Evolutionary conservation across 495 filamentous ascomycete genomes (phyloP).

Genomic region (Neurospora tetraspora): DNA sequence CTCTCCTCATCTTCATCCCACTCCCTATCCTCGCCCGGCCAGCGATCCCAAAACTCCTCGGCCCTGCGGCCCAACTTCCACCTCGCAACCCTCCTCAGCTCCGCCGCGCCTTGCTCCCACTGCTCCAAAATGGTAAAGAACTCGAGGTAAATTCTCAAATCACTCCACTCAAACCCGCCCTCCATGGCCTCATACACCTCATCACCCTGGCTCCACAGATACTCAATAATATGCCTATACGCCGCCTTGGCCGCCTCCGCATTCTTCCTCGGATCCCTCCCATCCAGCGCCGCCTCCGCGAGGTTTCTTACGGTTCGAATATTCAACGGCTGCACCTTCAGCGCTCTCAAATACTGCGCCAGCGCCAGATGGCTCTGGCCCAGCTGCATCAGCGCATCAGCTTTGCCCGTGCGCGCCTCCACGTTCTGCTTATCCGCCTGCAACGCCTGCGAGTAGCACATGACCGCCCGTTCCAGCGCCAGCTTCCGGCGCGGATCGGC

Average conservation of each 20-base stretch:
- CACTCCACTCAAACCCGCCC: slow-evolving; percentile 64
- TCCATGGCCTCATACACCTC: slow-evolving; percentile 33
- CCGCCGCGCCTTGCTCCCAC: slow-evolving; percentile 52
- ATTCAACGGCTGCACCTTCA: slow-evolving; percentile 50
- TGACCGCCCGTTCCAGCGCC: slow-evolving; percentile 46
- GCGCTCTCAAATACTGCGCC: slow-evolving; percentile 51
- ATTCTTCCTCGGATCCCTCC: slow-evolving; percentile 31
- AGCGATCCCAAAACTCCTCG: slow-evolving; percentile 74
- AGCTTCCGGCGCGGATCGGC: slow-evolving; percentile 32
- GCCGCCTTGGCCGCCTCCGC: slow-evolving; percentile 45
- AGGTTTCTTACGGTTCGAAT: slow-evolving; percentile 50
- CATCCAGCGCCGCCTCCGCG: slow-evolving; percentile 55
- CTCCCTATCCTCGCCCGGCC: slow-evolving; percentile 73
- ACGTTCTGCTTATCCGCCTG: slow-evolving; percentile 51
- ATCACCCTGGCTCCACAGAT: slow-evolving; percentile 22
- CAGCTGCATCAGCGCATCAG: slow-evolving; percentile 26
- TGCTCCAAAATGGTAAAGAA: slow-evolving; percentile 54
- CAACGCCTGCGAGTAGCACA: slow-evolving; percentile 63
- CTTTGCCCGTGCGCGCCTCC: slow-evolving; percentile 19
- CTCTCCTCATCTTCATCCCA: slow-evolving; percentile 72
- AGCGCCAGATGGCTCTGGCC: slow-evolving; percentile 48
- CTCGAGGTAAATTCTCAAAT: slow-evolving; percentile 76
- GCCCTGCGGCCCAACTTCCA: slow-evolving; percentile 71
- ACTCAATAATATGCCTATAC: slow-evolving; percentile 52
- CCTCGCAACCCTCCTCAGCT: slow-evolving; percentile 59